Percentiles rank a stretch among this genome's conserved stretches.
These are phyloP conservation scores for Polytolypa hystricis DNA, from an alignment of 2,329 filamentous ascomycete species.

Conservation along the genomic window DNA sequence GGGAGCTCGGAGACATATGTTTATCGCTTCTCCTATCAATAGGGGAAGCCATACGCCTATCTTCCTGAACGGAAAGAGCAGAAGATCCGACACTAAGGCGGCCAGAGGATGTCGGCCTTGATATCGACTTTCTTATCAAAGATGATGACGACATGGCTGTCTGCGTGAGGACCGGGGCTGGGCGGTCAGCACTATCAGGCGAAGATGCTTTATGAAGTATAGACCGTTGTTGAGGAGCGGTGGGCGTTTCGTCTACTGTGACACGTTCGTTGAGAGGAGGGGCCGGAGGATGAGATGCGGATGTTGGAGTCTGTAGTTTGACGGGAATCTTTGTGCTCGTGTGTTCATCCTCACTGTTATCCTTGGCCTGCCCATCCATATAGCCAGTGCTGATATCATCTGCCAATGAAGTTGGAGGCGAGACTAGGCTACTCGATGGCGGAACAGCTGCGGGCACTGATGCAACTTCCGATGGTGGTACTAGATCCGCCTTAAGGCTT, in stretches of 20 bases:
- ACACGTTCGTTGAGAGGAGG: too few relatives aligned
- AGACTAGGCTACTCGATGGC: constrained; percentile 30
- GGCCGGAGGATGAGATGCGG: constrained; percentile 33
- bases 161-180: neutral
- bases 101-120: constrained; percentile 8
- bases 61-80: constrained; percentile 12
- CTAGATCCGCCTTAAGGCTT: constrained; percentile 24
- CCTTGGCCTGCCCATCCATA: constrained; percentile 17
- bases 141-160: constrained; percentile 9
- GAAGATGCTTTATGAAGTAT: neutral
- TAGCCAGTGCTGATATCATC: constrained; percentile 25
- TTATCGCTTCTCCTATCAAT: constrained; percentile 28
- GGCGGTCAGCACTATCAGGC: neutral
- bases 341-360: constrained; percentile 13
- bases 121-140: constrained; percentile 2
- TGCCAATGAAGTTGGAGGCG: constrained; percentile 34
- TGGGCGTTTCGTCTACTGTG: too few relatives aligned
- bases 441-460: constrained; percentile 20
- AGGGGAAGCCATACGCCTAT: constrained; percentile 25
- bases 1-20: constrained; percentile 8
- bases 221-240: constrained; percentile 14
- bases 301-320: constrained; percentile 26
- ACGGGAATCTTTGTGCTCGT: constrained; percentile 19
- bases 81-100: constrained; percentile 8
- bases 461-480: constrained; percentile 17